These are phyloP conservation scores for Pseudonectria buxi DNA, from an alignment of 2,329 filamentous ascomycete species.

Conservation along the genomic window DNA sequence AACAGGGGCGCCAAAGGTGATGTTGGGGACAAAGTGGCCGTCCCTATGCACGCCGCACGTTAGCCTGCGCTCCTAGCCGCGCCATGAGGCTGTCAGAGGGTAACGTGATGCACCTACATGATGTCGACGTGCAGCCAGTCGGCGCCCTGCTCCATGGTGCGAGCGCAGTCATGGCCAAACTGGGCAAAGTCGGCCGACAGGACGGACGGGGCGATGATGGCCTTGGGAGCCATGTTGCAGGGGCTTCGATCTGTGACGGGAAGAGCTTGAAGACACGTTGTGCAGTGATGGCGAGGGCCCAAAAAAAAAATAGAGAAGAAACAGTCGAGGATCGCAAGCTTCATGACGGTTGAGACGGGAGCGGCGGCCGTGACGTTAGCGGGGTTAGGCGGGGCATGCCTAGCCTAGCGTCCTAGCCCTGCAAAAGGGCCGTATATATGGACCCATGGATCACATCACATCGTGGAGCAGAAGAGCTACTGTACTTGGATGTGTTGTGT, in stretches of 20 bases:
- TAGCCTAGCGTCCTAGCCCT: neutral
- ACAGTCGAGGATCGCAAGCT: slow-evolving; percentile 2
- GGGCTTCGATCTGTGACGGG: neutral
- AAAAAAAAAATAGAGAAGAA: slow-evolving; percentile 5
- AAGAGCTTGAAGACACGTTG: neutral
- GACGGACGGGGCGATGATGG: slow-evolving; percentile 97
- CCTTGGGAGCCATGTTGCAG: slow-evolving; percentile 70
- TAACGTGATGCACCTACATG: slow-evolving; percentile 43
- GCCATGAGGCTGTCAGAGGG: neutral
- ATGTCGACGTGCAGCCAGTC: slow-evolving; percentile 97
- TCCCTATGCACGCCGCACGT: slow-evolving; percentile 54
- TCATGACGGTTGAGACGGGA: neutral
- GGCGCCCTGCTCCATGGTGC: slow-evolving; percentile 78
- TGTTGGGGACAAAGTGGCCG: slow-evolving; percentile 97
- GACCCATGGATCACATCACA: too few species aligned
- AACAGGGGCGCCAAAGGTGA: slow-evolving; percentile 92
- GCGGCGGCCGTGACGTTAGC: slow-evolving; percentile 8
- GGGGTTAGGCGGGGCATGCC: slow-evolving; percentile 2
- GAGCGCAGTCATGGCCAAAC: slow-evolving; percentile 77
- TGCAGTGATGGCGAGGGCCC: neutral
- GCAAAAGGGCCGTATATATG: too few species aligned
- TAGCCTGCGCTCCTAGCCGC: slow-evolving; percentile 5
- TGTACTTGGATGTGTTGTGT: too few species aligned
- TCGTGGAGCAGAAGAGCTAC: too few species aligned
- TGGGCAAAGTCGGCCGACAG: slow-evolving; percentile 92